Percentiles rank a stretch among this genome's conserved stretches.
Conservation (phyloP, 139 green algal species). For the Eudorina sp. region DNA sequence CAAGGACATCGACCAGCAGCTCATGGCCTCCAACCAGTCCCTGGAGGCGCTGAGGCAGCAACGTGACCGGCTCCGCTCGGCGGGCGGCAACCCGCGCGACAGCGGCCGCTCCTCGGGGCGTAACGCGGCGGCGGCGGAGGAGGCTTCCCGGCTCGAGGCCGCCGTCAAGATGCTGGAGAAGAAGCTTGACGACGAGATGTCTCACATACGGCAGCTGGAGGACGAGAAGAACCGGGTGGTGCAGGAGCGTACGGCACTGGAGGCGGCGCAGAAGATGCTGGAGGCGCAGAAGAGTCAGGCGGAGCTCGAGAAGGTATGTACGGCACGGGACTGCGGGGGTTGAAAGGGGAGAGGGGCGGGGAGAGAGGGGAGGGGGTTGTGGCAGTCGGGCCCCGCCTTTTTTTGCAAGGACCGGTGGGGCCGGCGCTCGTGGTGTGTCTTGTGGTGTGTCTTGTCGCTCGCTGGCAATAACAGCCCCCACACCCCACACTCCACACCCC, state of each 20-base stretch:
- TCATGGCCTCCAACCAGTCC: background rate
- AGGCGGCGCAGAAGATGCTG: slow-evolving; percentile 9
- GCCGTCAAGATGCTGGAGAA: slow-evolving; percentile 48
- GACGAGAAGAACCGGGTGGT: slow-evolving; percentile 29
- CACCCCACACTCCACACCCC: too few species aligned
- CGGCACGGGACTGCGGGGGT: background rate
- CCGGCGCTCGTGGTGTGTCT: too few species aligned
- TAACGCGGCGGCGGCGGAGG: slow-evolving; percentile 43
- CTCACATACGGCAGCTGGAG: slow-evolving; percentile 38
- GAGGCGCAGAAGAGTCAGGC: slow-evolving; percentile 52
- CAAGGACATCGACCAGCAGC: slow-evolving; percentile 37
- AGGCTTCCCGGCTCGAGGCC: slow-evolving; percentile 37
- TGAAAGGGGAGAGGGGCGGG: background rate
- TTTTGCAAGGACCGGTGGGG: too few species aligned
- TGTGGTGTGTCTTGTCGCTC: too few species aligned
- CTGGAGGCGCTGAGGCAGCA: slow-evolving; percentile 30
- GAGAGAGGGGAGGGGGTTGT: background rate
- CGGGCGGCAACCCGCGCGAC: background rate
- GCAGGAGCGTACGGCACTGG: slow-evolving; percentile 9
- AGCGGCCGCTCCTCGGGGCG: slow-evolving; percentile 38
- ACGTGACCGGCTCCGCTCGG: slow-evolving; percentile 27
- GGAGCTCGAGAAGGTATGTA: slow-evolving; percentile 46
- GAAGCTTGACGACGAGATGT: slow-evolving; percentile 50
- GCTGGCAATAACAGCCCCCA: too few species aligned
- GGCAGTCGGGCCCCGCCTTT: too few species aligned